Evolutionary conservation across 805 yeast genomes (phyloP).

Genomic region (Suhomyces kilbournensis): DNA sequence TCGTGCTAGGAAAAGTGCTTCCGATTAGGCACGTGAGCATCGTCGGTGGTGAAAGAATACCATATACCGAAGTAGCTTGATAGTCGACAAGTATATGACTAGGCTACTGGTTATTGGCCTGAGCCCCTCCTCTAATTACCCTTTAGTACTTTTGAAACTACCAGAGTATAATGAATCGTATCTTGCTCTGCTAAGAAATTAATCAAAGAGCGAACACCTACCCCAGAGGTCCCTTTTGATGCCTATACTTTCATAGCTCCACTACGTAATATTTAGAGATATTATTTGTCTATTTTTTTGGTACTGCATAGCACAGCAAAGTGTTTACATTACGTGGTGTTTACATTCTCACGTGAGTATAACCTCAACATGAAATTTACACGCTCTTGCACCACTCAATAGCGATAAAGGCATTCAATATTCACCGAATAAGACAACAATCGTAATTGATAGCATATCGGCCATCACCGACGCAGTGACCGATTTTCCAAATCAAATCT

Average conservation of each 20-base stretch:
- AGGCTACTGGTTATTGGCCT: too few relatives aligned
- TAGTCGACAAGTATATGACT: too few relatives aligned
- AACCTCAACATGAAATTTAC: background rate
- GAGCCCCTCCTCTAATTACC: too few relatives aligned
- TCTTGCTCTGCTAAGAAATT: background rate
- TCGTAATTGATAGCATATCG: background rate
- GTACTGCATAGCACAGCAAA: background rate
- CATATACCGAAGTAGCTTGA: background rate
- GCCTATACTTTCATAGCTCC: too few relatives aligned
- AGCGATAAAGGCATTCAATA: background rate
- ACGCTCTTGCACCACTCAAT: background rate
- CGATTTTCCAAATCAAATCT: background rate
- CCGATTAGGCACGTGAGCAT: background rate
- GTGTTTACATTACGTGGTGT: background rate
- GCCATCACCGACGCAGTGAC: background rate
- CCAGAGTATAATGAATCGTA: background rate
- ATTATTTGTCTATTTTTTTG: background rate
- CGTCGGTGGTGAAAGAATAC: background rate
- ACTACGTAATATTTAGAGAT: background rate
- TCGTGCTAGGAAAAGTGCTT: background rate
- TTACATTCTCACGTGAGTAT: background rate
- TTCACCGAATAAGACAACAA: background rate
- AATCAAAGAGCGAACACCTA: background rate
- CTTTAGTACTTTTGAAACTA: background rate
- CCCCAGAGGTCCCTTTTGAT: background rate